Evolutionary conservation across 2,329 filamentous ascomycete genomes (phyloP).

Genomic region (Lojkania enalia): DNA sequence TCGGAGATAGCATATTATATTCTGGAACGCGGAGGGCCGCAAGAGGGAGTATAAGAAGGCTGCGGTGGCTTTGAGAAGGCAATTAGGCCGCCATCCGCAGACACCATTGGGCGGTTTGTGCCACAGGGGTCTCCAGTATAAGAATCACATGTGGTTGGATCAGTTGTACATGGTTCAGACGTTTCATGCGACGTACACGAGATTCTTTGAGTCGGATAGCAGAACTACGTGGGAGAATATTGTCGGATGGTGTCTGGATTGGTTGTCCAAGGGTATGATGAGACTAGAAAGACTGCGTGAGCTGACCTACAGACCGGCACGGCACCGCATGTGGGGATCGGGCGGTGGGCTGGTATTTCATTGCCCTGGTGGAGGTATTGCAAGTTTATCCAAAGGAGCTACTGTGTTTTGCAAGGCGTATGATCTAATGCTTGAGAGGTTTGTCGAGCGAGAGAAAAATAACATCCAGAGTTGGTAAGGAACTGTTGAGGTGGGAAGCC

Average conservation of each 20-base stretch:
- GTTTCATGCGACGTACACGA: constrained; percentile 46
- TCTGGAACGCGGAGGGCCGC: constrained; percentile 48
- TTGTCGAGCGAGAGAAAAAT: constrained; percentile 51
- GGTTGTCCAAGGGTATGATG: constrained; percentile 42
- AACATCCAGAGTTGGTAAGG: constrained; percentile 56
- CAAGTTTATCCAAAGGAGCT: constrained; percentile 50
- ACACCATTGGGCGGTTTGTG: constrained; percentile 59
- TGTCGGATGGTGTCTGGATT: constrained; percentile 39
- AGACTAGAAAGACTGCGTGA: constrained; percentile 40
- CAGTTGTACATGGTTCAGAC: constrained; percentile 52
- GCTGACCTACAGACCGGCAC: constrained; percentile 41
- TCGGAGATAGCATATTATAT: constrained; percentile 59
- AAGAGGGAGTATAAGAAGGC: constrained; percentile 54
- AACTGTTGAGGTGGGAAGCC: constrained; percentile 57
- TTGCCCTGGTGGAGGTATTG: constrained; percentile 52
- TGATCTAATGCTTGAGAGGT: constrained; percentile 48
- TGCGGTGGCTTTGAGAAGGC: constrained; percentile 51
- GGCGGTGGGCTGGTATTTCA: constrained; percentile 45
- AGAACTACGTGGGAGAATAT: constrained; percentile 51
- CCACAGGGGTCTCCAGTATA: constrained; percentile 54
- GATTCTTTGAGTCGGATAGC: constrained; percentile 43
- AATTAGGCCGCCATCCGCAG: constrained; percentile 55
- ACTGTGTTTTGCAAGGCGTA: constrained; percentile 48
- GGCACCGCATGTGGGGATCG: constrained; percentile 42
- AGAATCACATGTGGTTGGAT: constrained; percentile 62